Base-by-base conservation (phyloP, 1,139 yeast species). In the Zygosaccharomyces pseudobailii region DNA sequence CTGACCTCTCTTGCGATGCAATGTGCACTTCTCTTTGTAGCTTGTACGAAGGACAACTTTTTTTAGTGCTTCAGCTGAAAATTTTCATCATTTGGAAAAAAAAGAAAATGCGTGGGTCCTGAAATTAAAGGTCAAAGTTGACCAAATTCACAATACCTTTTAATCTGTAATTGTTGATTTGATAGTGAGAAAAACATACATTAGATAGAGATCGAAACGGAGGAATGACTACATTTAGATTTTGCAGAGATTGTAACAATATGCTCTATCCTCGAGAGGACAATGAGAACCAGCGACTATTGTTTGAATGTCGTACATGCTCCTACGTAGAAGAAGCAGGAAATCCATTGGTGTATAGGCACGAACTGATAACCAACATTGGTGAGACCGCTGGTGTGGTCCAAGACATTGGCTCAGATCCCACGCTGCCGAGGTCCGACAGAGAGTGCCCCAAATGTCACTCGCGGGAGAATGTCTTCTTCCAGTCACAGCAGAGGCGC, bases 231-330 rank as follows among this genome's bases (percentile, higher is more conserved):
- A 87, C 96, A 39, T 89, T 89, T 70, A 79, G 95, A 66, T 89
- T 89, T 72, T 89, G 97, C 68, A 84, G 92, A 56, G 95, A 87
- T 65, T 89, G 94, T 78, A 94, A 94, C 76, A 94, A 94, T 66
- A 90, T 92, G 98, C 79, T 92, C 71, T 94, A 92, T 67, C 98
- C 99, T n/a, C 82, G 87, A 59, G 98, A 94, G 71, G 98, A 94
- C 67, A 87, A 86, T 63, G 74, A 73, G 44, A 70, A 72, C 55
- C 74, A 71, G 58, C 72, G 95, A 56, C 76, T 92, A 52, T 74
- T 92, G 49, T 92, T 87, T 66, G 92, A 95, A 48, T 92, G 99
- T 70, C 82, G 99, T 61, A 92, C 92, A 66, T 92, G 99, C 67
- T 82, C 88, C 43, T 92, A 92, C 67, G 87, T 95, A 2, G 97